Evolutionary conservation across 139 green algal species (phyloP), one percentile per base, ranked within the genome.

Genomic region (Chlamydomonas schloesseri): DNA sequence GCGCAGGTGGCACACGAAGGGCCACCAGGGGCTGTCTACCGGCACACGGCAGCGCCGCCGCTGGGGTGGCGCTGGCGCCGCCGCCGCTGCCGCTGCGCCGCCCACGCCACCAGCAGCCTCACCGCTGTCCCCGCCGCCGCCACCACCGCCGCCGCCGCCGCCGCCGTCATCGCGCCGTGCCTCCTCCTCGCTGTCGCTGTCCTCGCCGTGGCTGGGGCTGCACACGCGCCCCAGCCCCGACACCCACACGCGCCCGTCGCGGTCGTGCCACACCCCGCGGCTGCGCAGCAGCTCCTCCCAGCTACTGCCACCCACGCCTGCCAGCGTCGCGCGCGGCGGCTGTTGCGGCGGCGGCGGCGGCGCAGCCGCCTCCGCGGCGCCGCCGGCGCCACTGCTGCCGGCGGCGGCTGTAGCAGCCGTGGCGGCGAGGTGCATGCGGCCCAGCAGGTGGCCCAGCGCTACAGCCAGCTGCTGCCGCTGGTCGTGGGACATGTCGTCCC

Each of bases 231-330:
- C 79, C 29, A 77, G 47, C 8, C 55, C 81, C 53, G 69, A 79
- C 46, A 87, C 53, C 81, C 81, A 87, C 5, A 87, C 55, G 33
- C 15, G 58, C 0, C 58, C 65, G 31, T 71, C 60, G 10, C 81
- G 81, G 50, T 87, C 70, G 81, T 78, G 69, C 81, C 81, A 87
- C 55, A 87, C 69, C 0, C 34, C 81, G 1, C 69, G 36, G 28
- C n/a, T 4, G 4, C 15, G 21, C 26, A 71, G 15, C 29, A 79
- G 9, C 34, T 37, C 1, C 33, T 28, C 55, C 81, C 81, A 87
- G 4, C 42, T 60, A 9, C 60, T n/a, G 60, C 2, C 21, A 2
- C 55, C 80, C 53, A 37, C 42, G 4, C 46, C 33, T 0, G 33
- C n/a, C 36, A n/a, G 17, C 29, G 76, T 3, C 15, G 36, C 76